phyloP scores from a whole-genome alignment of 768 basidiomycete species.

The Suillus weaverae region DNA sequence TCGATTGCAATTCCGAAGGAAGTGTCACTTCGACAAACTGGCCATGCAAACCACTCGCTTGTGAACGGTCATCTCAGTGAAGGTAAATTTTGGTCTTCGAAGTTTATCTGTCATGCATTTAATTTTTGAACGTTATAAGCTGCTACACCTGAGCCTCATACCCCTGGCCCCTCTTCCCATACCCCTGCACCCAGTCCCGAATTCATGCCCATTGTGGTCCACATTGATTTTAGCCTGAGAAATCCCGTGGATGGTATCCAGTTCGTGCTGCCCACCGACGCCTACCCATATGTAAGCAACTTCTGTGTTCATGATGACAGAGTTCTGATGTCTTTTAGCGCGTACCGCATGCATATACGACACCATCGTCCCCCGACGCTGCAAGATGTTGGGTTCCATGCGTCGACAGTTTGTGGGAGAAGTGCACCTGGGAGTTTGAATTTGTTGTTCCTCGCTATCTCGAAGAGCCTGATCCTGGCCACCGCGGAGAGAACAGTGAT shows the following conservation, averaged over 20 bases:
- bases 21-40: slow-evolving; percentile 62
- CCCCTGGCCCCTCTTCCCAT: slow-evolving; percentile 45
- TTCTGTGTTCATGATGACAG: slow-evolving; percentile 8
- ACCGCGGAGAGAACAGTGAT: slow-evolving; percentile 43
- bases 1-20: slow-evolving; percentile 84
- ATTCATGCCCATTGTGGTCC: slow-evolving; percentile 73
- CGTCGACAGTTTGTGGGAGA: slow-evolving; percentile 91
- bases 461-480: slow-evolving; percentile 48
- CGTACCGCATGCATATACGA: slow-evolving; percentile 91
- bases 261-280: slow-evolving; percentile 78
- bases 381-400: slow-evolving; percentile 99
- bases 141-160: slow-evolving; percentile 83
- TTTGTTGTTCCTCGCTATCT: slow-evolving; percentile 87
- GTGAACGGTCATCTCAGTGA: slow-evolving; percentile 52
- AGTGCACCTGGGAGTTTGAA: slow-evolving; percentile 98
- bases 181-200: slow-evolving; percentile 49
- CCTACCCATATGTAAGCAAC: slow-evolving; percentile 78
- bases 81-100: slow-evolving; percentile 39
- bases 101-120: slow-evolving; percentile 7
- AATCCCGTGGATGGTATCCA: slow-evolving; percentile 85
- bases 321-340: slow-evolving; percentile 50
- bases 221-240: slow-evolving; percentile 77
- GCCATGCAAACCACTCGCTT: slow-evolving; percentile 37
- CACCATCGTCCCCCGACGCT: slow-evolving; percentile 81
- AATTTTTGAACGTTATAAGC: slow-evolving; percentile 36